Percentiles rank a stretch among this genome's conserved stretches.
phyloP scores from a whole-genome alignment of 495 filamentous ascomycete genomes.

The Xylaria intraflava region DNA sequence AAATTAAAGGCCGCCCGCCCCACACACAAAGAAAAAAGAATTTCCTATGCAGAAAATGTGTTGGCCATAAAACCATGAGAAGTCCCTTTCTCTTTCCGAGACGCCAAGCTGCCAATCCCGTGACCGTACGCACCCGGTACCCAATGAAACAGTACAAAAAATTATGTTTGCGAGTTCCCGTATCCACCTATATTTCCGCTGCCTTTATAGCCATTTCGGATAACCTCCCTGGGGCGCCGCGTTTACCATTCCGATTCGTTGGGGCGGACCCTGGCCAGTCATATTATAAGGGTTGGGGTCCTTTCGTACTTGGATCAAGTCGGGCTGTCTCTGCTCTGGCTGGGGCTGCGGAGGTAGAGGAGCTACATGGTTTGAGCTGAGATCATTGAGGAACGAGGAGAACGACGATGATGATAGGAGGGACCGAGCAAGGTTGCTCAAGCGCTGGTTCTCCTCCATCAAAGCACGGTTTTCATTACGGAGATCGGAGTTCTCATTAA shows the following conservation, averaged over 20 bases:
- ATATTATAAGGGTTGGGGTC: conserved; percentile 58
- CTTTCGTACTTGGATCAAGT: conserved; percentile 49
- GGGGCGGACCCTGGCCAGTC: conserved; percentile 42
- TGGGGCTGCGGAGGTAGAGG: conserved; percentile 30
- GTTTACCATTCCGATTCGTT: conserved; percentile 56
- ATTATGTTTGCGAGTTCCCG: background rate
- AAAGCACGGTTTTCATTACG: conserved; percentile 65
- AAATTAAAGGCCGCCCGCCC: too few relatives aligned
- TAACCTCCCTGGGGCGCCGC: background rate
- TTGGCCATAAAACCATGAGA: background rate
- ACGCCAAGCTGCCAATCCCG: background rate
- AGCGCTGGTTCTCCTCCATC: conserved; percentile 70
- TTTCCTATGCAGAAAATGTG: background rate
- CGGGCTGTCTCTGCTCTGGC: conserved; percentile 33
- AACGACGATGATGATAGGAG: conserved; percentile 85
- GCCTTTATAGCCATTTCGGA: background rate
- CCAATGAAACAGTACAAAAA: background rate
- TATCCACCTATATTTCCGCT: conserved; percentile 10
- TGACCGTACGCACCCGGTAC: background rate
- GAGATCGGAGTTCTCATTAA: conserved; percentile 65
- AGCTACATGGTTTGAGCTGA: conserved; percentile 48
- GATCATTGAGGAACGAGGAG: conserved; percentile 68
- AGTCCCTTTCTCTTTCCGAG: background rate
- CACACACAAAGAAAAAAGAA: background rate
- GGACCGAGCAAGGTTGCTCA: conserved; percentile 70